Evolutionary conservation across 257 asterid species (phyloP), one percentile per base, ranked within the genome.

Genomic region (Solanum ossicruentum): DNA sequence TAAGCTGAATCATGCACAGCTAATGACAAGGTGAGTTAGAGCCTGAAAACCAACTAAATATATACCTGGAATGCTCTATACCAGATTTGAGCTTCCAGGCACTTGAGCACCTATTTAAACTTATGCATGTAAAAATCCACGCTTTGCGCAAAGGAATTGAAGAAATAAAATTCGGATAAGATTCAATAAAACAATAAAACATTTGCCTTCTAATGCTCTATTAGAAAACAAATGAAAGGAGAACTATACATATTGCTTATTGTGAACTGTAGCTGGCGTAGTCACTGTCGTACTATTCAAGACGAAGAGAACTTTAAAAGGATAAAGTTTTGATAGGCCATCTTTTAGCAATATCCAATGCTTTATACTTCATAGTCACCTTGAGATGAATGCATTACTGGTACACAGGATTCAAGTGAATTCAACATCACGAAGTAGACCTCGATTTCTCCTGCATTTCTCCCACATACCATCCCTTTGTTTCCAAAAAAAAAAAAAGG

Each of bases 81-180:
- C 51, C 51, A 41, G 85, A 61, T 58, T 85, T 23, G 52, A 82
- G 79, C 79, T 60, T 84, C 73, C 84, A 83, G 70, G 80, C 12
- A 86, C 88, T 63, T 86, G 71, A 36, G 84, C 84, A 72, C 88
- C 86, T 52, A 61, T 16, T 82, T 61, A 71, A 86, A 86, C 86
- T 73, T 78, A 83, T 81, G 56, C 83, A 85, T 66, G 39, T 71
- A 81, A 86, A 86, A 10, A 82, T 49, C 43, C 71, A 72, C 6
- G 78, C 21, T 5, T 86, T 82, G 41, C 32, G 39, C 67, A 83
- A 81, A 61, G 73, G 55, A 66, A 82, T 60, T 15, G 49, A 77
- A 23, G 72, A 41, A 61, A 45, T 63, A 21, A 45, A 82, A 82
- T 66, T 0, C 23, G 15, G 85, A 20, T 9, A 82, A 82, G 26